Percentiles rank a stretch among this genome's conserved stretches.
Conservation (phyloP, 768 basidiomycete species). For the Infundibulicybe gibba region DNA sequence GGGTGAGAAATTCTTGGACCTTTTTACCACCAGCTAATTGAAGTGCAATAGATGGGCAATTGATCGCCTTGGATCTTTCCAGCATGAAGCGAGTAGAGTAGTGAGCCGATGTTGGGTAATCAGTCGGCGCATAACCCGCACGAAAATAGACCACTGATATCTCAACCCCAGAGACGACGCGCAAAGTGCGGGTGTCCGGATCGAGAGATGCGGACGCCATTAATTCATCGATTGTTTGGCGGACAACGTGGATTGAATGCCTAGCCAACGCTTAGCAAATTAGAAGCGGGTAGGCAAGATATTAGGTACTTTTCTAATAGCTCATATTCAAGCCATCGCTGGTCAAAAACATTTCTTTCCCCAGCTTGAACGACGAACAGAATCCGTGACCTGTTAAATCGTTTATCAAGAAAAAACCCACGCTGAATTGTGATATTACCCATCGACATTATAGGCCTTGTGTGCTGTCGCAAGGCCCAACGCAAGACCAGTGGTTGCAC, state of each 20-base stretch:
- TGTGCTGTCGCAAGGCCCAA: slow-evolving; percentile 80
- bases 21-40: slow-evolving; percentile 98
- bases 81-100: slow-evolving; percentile 76
- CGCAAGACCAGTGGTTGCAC: slow-evolving; percentile 66
- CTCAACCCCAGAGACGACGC: slow-evolving; percentile 45
- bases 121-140: slow-evolving; percentile 80
- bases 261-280: slow-evolving; percentile 29
- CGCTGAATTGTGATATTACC: slow-evolving; percentile 29
- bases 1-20: slow-evolving; percentile 84
- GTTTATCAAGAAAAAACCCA: neutral
- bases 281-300: no score
- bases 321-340: slow-evolving; percentile 84
- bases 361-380: slow-evolving; percentile 87
- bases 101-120: slow-evolving; percentile 63
- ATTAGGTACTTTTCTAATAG: slow-evolving; percentile 62
- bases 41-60: slow-evolving; percentile 86
- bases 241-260: slow-evolving; percentile 68
- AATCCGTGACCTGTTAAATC: slow-evolving; percentile 40
- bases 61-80: slow-evolving; percentile 83
- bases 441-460: slow-evolving; percentile 56
- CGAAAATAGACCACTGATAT: slow-evolving; percentile 91
- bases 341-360: slow-evolving; percentile 95
- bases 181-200: slow-evolving; percentile 38
- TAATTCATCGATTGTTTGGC: slow-evolving; percentile 76
- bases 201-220: slow-evolving; percentile 52